Evolutionary conservation across 176 grass and related monocot species (phyloP), one percentile per base, ranked within the genome.

Genomic region (Ensete glaucum): DNA sequence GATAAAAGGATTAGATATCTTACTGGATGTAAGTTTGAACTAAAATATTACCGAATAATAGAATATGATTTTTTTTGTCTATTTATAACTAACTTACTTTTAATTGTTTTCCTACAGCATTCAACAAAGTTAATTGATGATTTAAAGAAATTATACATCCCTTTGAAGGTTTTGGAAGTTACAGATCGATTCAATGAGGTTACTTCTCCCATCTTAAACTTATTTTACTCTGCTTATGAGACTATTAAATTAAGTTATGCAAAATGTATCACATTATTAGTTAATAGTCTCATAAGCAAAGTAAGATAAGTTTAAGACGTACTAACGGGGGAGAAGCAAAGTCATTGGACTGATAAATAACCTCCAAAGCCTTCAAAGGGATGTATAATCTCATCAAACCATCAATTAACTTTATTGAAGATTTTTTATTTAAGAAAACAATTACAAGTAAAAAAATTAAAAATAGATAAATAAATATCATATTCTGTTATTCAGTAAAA

Each of bases 171-270:
- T 79, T 88, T 99, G 81, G 96, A 99, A 83, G 88, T 95, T 89
- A 81, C 96, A 62, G 95, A 99, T 62, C 88, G 84, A 64, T 99
- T 99, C 78, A 91, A 95, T 55, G 96, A 95, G 91, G 95, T 99
- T 66, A 86, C 86, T 53, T 95, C 88, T 64, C 91, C 91, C 62
- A 63, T 72, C 5, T 43, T 43, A 43, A 43, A 43, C 5, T 43
- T 52, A 19, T 48, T 34, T 17, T 7, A 48, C 26, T 69, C 9
- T 15, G 3, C 13, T 16, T 69, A 14, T 43, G 11, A 48, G 16
- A 1, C 27, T 8, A 48, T 25, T 25, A 25, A 25, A n/a, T 0
- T 14, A 20, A 52, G 9, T 13, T 11, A 19, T 67, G 24, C 24
- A 11, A 21, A 43, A 70, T n/a, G 34, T 5, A 9, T 70, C 34